These are phyloP conservation scores for Diospyros kaki DNA, from an alignment of 148 eudicot species.

Conservation along the genomic window DNA sequence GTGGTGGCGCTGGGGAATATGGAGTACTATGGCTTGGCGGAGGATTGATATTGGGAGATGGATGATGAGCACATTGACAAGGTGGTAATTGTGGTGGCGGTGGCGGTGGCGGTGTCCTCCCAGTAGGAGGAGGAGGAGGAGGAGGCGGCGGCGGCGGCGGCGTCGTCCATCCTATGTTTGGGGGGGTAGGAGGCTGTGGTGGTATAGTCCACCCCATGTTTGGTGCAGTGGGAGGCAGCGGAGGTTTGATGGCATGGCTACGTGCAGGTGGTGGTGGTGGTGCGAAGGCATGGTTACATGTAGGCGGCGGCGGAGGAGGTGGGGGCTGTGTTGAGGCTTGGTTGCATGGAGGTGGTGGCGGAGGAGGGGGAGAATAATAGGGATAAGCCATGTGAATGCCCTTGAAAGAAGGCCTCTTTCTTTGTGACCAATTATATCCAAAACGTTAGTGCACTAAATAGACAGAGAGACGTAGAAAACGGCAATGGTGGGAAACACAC, in stretches of 20 bases:
- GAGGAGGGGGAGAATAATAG: constrained; percentile 37
- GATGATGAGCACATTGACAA: not conserved
- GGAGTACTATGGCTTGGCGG: too few species aligned
- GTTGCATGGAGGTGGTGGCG: constrained; percentile 30
- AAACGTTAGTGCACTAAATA: too few species aligned
- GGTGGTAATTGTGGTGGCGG: constrained; percentile 21
- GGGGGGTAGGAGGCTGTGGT: constrained; percentile 34
- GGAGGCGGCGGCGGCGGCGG: constrained; percentile 20
- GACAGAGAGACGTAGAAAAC: too few species aligned
- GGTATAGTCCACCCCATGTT: constrained; percentile 12
- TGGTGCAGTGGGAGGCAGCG: too few species aligned
- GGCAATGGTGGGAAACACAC: too few species aligned
- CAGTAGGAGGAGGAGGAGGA: constrained; percentile 23
- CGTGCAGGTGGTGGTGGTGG: too few species aligned
- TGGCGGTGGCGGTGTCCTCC: constrained; percentile 21
- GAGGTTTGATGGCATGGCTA: too few species aligned
- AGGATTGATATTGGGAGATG: too few species aligned
- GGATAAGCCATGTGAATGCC: constrained; percentile 19
- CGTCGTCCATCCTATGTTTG: constrained; percentile 7
- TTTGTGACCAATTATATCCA: too few species aligned
- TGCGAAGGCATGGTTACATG: not conserved
- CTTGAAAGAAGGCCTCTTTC: not conserved
- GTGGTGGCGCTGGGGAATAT: constrained; percentile 8
- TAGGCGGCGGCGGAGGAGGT: constrained; percentile 15
- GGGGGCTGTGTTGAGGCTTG: constrained; percentile 15